Evolutionary conservation across 2,329 filamentous ascomycete species (phyloP).

Genomic region (Aspergillus viridinutans): DNA sequence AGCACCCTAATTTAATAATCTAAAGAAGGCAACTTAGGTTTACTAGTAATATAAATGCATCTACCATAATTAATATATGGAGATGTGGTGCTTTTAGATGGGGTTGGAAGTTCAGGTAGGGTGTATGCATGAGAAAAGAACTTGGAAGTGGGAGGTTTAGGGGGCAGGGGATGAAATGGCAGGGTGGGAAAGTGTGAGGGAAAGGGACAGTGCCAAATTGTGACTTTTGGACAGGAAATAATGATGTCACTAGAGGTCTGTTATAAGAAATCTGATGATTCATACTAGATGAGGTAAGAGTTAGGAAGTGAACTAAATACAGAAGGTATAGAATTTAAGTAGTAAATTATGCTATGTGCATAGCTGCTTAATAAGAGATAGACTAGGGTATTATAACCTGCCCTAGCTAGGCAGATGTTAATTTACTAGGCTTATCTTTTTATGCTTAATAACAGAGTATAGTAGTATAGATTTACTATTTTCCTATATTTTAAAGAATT

Average conservation of each 20-base stretch:
- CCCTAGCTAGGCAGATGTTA: background rate
- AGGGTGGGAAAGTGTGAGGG: background rate
- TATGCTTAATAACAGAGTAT: background rate
- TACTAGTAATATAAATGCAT: background rate
- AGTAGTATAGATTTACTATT: background rate
- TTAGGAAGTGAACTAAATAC: background rate
- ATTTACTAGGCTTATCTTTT: background rate
- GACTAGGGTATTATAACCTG: background rate
- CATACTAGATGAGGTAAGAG: background rate
- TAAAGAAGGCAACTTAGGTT: background rate
- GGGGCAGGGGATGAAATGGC: background rate
- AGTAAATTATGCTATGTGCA: background rate
- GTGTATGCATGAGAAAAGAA: background rate
- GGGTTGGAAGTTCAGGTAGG: background rate
- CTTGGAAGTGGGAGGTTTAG: background rate
- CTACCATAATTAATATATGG: background rate
- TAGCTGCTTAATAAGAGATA: background rate
- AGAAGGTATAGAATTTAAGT: too few species aligned
- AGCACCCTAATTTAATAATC: background rate
- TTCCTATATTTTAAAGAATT: too few species aligned
- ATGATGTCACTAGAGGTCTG: background rate
- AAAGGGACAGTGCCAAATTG: background rate
- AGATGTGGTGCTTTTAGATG: background rate
- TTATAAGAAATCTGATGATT: background rate
- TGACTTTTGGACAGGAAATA: background rate